A percentile compares a stretch with the other conserved stretches of the same genome.
Evolutionary conservation across 2,329 filamentous ascomycete genomes (phyloP).

Genomic region (Ceratocystis destructans): DNA sequence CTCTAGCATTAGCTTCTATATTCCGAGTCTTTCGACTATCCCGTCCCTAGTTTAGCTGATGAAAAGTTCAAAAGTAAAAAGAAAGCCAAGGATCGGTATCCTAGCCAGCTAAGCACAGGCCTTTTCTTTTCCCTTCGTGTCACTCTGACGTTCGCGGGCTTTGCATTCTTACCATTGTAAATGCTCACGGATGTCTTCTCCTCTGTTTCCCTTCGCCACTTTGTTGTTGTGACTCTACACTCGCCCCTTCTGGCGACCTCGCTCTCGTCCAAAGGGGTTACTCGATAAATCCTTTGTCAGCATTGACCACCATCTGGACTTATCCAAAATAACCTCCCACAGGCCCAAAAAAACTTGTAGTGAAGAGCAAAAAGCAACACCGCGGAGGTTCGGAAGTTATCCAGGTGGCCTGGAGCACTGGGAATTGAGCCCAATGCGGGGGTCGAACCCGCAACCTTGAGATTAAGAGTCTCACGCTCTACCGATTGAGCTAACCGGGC

Average conservation of each 20-base stretch:
- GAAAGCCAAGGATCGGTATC: not conserved
- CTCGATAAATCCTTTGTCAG: not conserved
- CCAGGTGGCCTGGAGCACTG: constrained; percentile 20
- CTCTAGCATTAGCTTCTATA: too few species aligned
- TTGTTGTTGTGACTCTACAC: not conserved
- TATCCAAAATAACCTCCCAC: not conserved
- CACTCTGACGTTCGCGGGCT: constrained; percentile 4
- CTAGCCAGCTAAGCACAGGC: not conserved
- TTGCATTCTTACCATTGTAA: not conserved
- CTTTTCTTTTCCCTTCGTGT: not conserved
- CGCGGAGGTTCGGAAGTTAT: constrained; percentile 10
- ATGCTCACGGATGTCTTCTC: not conserved
- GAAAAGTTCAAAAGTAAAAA: not conserved
- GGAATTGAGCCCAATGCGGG: constrained; percentile 25
- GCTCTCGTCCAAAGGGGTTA: not conserved
- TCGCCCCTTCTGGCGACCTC: not conserved
- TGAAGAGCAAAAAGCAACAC: constrained; percentile 7
- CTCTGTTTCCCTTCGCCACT: not conserved
- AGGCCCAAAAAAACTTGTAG: not conserved
- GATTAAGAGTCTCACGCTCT: constrained; percentile 59
- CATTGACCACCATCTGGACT: not conserved
- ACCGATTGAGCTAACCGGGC: constrained; percentile 55
- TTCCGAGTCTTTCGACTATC: not conserved
- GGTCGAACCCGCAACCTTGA: constrained; percentile 32
- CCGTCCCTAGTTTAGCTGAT: not conserved